Evolutionary conservation across 495 filamentous ascomycete species (phyloP), one percentile per base, ranked within the genome.

Genomic region (Echria macrotheca): DNA sequence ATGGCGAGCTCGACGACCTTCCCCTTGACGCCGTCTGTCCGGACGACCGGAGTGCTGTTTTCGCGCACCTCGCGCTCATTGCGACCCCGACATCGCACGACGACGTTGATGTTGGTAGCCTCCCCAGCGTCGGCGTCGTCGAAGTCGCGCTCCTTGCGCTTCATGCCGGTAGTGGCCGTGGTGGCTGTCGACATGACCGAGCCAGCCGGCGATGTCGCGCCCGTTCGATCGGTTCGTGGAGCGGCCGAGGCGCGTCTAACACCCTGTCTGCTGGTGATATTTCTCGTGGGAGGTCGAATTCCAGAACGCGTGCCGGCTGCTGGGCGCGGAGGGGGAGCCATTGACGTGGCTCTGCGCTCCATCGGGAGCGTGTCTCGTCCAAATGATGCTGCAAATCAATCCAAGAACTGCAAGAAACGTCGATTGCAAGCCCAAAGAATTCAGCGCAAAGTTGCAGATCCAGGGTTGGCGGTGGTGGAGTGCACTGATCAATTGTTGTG

Each of bases 71-170:
- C 93, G 32, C 93, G 83, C 41, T 96, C 87, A 58, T 85, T 96
- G 29, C 93, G 84, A 1, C 91, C 94, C 33, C 93, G 80, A 69
- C 93, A 98, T 50, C 93, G 78, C 23, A 98, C 93, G 3, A 96
- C 91, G 29, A 97, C 93, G 66, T 94, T 89, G 63, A 98, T 98
- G 66, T 94, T 97, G 2, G 93, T 96, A 64, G 94, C 89, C 49
- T 89, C 81, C 28, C 78, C 78, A 19, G 75, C 75, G 42, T 85
- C 80, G 37, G 81, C 64, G n/a, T n/a, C n/a, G 44, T 94, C 89
- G 60, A 80, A 90, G 32, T 94, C 88, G 58, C 87, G 77, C 56
- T 90, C 84, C 60, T 93, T 93, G 51, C 89, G 75, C 71, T 93
- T 91, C 11, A 67, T 74, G 41, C 79, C 76, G 11, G 49, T 61